Conservation (phyloP, 2,329 filamentous ascomycete species). For the Colletotrichum sp. region DNA sequence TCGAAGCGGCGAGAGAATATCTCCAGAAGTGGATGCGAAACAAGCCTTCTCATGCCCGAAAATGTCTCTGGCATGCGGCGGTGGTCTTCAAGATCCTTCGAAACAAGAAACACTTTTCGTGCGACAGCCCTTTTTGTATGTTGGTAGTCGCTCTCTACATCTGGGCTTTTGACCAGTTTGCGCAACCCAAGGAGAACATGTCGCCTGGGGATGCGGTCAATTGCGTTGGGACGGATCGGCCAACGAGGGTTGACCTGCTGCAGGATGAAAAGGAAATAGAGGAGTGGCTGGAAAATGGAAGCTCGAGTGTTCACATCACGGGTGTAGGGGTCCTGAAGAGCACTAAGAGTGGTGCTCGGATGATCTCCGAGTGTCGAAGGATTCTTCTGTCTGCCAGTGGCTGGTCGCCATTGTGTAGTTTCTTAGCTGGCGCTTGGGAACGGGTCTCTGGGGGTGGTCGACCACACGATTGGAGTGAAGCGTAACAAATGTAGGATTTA, state of each 20-base stretch:
- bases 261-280: neutral
- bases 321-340: neutral
- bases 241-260: neutral
- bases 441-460: neutral
- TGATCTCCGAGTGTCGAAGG: neutral
- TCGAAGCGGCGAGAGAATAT: neutral
- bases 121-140: neutral
- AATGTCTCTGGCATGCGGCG: neutral
- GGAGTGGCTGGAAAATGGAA: neutral
- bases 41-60: neutral
- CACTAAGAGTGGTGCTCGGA: neutral
- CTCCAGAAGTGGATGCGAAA: neutral
- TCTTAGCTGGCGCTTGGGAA: neutral
- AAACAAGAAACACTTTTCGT: neutral
- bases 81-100: neutral
- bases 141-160: neutral
- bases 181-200: fast-evolving
- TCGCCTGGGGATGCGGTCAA: neutral
- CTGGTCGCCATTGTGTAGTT: neutral
- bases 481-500: neutral
- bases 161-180: neutral
- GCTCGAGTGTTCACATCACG: neutral
- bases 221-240: neutral
- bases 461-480: neutral
- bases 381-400: neutral